phyloP scores from a whole-genome alignment of 805 yeast species.

The Ogataea populi-albae region DNA sequence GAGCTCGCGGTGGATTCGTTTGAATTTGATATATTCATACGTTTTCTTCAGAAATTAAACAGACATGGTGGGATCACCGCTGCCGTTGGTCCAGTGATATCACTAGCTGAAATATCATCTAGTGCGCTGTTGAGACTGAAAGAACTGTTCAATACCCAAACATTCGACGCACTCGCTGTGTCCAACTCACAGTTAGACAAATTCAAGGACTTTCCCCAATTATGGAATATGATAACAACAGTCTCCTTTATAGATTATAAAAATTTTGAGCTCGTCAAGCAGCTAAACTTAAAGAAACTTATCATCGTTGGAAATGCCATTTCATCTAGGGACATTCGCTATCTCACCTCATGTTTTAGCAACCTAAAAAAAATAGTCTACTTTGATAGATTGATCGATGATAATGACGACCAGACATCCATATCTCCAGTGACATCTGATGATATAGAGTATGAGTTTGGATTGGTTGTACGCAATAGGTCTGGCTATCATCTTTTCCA shows the following conservation, averaged over 20 bases:
- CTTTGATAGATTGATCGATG: conserved; percentile 6
- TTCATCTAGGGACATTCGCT: not conserved
- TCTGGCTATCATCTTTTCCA: conserved; percentile 5
- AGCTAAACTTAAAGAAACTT: conserved; percentile 1
- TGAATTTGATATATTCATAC: conserved; percentile 6
- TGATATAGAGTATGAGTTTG: conserved; percentile 3
- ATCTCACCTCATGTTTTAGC: not conserved
- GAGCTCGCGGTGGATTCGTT: conserved; percentile 2
- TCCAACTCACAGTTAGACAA: not conserved
- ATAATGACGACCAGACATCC: not conserved
- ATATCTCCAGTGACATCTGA: conserved; percentile 4
- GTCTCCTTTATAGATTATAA: not conserved
- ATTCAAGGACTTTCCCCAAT: not conserved
- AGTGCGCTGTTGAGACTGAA: too few relatives aligned
- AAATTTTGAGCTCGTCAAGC: conserved; percentile 1
- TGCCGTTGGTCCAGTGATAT: too few relatives aligned
- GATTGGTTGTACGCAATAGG: conserved; percentile 3
- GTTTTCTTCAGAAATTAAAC: too few relatives aligned
- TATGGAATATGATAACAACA: not conserved
- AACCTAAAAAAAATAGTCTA: conserved; percentile 6
- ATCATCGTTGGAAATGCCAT: conserved; percentile 8
- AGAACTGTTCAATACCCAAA: too few relatives aligned
- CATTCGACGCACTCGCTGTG: too few relatives aligned
- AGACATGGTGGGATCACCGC: too few relatives aligned
- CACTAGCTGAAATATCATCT: too few relatives aligned